Percentiles rank a stretch among this genome's conserved stretches.
These are phyloP conservation scores for Ceratocystis destructans DNA, from an alignment of 2,329 filamentous ascomycete species.

Conservation along the genomic window DNA sequence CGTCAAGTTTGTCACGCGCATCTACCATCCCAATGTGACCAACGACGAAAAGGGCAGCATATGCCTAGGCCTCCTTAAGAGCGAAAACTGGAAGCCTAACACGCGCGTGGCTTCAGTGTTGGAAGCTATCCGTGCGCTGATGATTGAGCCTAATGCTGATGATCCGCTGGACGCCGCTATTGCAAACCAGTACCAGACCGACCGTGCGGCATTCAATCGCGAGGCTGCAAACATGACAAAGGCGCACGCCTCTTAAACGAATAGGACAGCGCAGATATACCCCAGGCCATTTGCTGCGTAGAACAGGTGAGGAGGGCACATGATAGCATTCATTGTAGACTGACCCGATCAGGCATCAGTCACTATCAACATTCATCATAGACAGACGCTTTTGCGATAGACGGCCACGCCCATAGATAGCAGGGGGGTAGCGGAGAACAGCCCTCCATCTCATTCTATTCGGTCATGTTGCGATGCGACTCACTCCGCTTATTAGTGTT, in stretches of 20 bases:
- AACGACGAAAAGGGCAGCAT: conserved; percentile 90
- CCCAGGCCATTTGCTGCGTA: no score
- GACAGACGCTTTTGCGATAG: background rate
- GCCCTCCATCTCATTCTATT: background rate
- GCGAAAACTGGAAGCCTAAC: conserved; percentile 85
- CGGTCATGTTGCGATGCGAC: background rate
- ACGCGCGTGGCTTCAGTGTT: conserved; percentile 64
- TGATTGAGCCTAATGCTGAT: conserved; percentile 72
- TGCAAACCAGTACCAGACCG: conserved; percentile 65
- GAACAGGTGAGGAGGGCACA: no score
- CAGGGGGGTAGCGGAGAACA: background rate
- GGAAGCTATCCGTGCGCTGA: conserved; percentile 58
- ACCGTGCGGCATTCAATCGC: conserved; percentile 51
- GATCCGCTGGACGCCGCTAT: conserved; percentile 80
- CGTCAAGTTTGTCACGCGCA: conserved; percentile 99
- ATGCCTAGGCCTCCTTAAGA: conserved; percentile 87
- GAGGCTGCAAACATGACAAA: conserved; percentile 26
- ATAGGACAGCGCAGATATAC: background rate
- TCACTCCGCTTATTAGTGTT: background rate
- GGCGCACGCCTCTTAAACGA: conserved; percentile 7
- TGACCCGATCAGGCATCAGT: no score
- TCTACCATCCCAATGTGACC: conserved; percentile 99
- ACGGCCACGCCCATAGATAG: background rate
- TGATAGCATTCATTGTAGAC: no score
- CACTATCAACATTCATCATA: background rate